Evolutionary conservation across 192 early-diverging fungal genomes (phyloP), one percentile per base, ranked within the genome.

Genomic region (Dissophora globulifera): DNA sequence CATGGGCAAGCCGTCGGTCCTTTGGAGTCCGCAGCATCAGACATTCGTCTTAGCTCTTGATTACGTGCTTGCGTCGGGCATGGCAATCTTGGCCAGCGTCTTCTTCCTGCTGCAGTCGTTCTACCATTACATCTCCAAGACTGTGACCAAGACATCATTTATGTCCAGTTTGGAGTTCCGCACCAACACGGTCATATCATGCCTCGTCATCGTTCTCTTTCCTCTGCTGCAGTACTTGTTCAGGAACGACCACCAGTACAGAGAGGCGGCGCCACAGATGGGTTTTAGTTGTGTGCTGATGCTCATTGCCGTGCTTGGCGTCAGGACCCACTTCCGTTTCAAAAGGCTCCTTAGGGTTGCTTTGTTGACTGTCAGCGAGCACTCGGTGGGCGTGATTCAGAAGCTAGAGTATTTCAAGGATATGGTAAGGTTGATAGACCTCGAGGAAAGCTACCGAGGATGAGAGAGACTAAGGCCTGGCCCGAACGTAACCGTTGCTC

Each of bases 351-450:
- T 60, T 16, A 43, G 11, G 25, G 49, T 31, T 11, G 56, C 67
- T 0, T 16, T 32, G 38, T 31, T 49, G 11, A 45, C 47, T 1
- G 33, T 69, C 46, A 69, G 45, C 15, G 67, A 69, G 40, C 52
- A 49, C 17, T 60, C 67, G 11, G 19, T 35, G 40, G 41, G 25
- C 29, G 67, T 69, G 22, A 41, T 53, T 27, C 22, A 50, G 35
- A 69, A 69, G 29, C 41, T 69, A 1, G 67, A 69, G 48, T 69
- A 69, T 32, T 69, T 69, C 40, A 69, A 69, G 49, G 67, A 69
- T 31, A 69, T 69, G 67, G 67, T 69, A 69, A 43, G 35, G 6
- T 38, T 38, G 35, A n/a, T n/a, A n/a, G n/a, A n/a, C n/a, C n/a
- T n/a, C n/a, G n/a, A n/a, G n/a, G n/a, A n/a, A n/a, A n/a, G n/a